A percentile compares a stretch with the other conserved stretches of the same genome.
Conservation (phyloP, 108 stramenopile genomes). For the Tribonema minus region DNA sequence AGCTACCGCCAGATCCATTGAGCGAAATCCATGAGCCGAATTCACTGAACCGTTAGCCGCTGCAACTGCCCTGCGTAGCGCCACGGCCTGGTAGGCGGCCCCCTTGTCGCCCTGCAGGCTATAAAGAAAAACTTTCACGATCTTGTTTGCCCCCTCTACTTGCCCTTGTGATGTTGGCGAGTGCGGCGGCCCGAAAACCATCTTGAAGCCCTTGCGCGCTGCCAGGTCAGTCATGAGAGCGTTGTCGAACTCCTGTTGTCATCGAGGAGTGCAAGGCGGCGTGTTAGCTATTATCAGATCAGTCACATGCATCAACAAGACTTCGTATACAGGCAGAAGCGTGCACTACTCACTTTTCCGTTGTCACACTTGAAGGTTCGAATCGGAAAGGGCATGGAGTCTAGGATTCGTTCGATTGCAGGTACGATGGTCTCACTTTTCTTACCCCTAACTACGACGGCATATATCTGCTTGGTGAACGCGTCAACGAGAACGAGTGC, state of each 20-base stretch:
- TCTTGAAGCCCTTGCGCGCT: background rate
- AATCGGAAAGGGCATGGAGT: background rate
- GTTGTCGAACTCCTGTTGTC: background rate
- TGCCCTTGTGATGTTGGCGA: background rate
- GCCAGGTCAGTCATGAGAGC: background rate
- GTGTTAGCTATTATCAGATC: too few relatives aligned
- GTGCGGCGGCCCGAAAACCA: background rate
- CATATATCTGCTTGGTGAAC: background rate
- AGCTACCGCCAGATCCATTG: background rate
- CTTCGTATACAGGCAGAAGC: too few relatives aligned
- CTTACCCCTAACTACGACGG: background rate
- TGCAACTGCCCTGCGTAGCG: background rate
- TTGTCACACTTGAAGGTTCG: background rate
- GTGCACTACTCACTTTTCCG: too few relatives aligned
- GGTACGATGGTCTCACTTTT: background rate
- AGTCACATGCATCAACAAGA: too few relatives aligned
- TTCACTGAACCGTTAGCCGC: background rate
- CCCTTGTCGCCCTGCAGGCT: too few relatives aligned
- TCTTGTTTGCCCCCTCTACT: background rate
- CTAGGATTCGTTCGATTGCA: background rate
- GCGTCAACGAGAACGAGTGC: background rate
- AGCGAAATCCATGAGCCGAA: background rate
- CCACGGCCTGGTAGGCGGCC: background rate
- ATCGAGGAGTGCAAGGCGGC: too few relatives aligned
- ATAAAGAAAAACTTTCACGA: background rate